These are phyloP conservation scores for Tuber microsphaerosporum DNA, from an alignment of 495 filamentous ascomycete genomes.

Conservation along the genomic window DNA sequence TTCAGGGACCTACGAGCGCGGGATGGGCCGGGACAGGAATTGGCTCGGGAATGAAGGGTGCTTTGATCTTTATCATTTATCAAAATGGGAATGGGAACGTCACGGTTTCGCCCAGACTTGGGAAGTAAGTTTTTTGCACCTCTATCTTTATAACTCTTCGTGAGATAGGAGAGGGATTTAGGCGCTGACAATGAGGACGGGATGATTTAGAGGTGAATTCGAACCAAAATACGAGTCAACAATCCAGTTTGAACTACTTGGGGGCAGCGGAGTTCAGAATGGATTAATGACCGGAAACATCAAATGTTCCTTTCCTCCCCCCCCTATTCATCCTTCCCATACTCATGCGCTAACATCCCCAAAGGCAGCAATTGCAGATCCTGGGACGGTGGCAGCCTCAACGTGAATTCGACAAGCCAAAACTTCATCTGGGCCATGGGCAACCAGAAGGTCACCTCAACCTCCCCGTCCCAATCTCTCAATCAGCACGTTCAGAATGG, in stretches of 20 bases:
- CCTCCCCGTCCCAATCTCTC: slow-evolving; percentile 40
- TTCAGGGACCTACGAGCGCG: slow-evolving; percentile 53
- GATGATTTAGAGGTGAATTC: slow-evolving; percentile 45
- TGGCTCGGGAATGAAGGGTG: slow-evolving; percentile 54
- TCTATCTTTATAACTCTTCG: not conserved
- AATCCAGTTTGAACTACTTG: slow-evolving; percentile 51
- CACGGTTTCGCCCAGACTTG: slow-evolving; percentile 59
- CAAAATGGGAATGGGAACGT: slow-evolving; percentile 54
- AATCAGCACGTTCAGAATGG: slow-evolving; percentile 53
- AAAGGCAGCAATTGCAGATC: slow-evolving; percentile 53
- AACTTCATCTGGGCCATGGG: slow-evolving; percentile 64
- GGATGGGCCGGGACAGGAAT: slow-evolving; percentile 63
- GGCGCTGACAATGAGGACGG: not conserved
- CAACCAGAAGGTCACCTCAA: slow-evolving; percentile 52
- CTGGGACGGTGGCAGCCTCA: slow-evolving; percentile 51
- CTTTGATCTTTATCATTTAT: slow-evolving; percentile 67
- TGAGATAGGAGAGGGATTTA: not conserved
- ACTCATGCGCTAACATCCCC: slow-evolving; percentile 33
- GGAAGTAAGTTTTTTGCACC: slow-evolving; percentile 34
- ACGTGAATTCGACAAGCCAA: slow-evolving; percentile 46
- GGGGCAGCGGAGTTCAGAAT: slow-evolving; percentile 53
- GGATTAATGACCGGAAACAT: slow-evolving; percentile 60
- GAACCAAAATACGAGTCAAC: slow-evolving; percentile 51
- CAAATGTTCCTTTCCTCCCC: slow-evolving; percentile 43
- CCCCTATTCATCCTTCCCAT: not conserved